Evolutionary conservation across 441 rosid species (phyloP).

Genomic region (Capsella rubella): DNA sequence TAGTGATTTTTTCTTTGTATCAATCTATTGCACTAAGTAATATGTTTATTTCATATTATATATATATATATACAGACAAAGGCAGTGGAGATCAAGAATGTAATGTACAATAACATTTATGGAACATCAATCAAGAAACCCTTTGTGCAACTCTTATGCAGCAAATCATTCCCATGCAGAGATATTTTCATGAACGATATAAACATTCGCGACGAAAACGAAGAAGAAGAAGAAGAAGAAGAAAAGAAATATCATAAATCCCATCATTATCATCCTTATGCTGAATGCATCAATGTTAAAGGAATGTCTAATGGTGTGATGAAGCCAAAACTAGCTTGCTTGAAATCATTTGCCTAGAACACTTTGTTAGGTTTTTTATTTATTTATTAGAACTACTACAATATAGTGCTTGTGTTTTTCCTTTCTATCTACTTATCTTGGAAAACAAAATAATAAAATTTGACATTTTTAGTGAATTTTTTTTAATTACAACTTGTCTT

Average conservation of each 20-base stretch:
- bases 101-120: conserved; percentile 38
- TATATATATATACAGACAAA: conserved; percentile 41
- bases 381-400: neutral
- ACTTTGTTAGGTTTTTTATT: neutral
- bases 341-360: neutral
- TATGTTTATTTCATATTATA: neutral
- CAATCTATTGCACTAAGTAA: neutral
- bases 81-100: conserved; percentile 50
- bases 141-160: conserved; percentile 46
- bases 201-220: conserved; percentile 14
- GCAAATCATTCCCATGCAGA: conserved; percentile 49
- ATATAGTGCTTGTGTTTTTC: neutral
- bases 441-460: neutral
- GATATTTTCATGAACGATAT: conserved; percentile 46
- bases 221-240: conserved; percentile 8
- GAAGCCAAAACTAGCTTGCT: conserved; percentile 41
- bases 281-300: conserved; percentile 49
- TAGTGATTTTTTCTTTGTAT: neutral
- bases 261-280: conserved; percentile 20
- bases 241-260: conserved; percentile 1
- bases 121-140: conserved; percentile 47
- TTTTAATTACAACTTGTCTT: too few relatives aligned
- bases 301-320: conserved; percentile 42
- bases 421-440: neutral
- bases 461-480: neutral